Evolutionary conservation across 176 grass and related monocot genomes (phyloP).

Genomic region (Themeda triandra): DNA sequence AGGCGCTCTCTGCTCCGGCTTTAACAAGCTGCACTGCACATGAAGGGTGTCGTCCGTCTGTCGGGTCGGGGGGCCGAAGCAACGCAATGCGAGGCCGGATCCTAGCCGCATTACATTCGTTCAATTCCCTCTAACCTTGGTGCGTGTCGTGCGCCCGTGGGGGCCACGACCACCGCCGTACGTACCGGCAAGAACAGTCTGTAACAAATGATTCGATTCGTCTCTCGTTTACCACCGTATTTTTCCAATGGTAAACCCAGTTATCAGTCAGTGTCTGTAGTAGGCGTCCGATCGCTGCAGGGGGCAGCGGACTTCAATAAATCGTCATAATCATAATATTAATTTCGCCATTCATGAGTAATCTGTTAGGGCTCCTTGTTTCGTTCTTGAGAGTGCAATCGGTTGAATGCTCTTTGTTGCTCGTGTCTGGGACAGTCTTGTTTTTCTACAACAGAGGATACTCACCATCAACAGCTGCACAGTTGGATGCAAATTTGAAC

Average conservation of each 20-base stretch:
- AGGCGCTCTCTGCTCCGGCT: constrained; percentile 28
- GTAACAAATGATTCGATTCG: constrained; percentile 63
- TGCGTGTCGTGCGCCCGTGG: constrained; percentile 19
- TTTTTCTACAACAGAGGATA: background rate
- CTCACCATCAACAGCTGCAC: background rate
- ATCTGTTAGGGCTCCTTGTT: background rate
- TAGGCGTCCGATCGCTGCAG: constrained; percentile 53
- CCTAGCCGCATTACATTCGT: constrained; percentile 53
- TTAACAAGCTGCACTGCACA: constrained; percentile 50
- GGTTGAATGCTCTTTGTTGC: too few species aligned
- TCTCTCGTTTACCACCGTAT: constrained; percentile 88
- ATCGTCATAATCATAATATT: constrained; percentile 33
- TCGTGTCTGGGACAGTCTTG: too few species aligned
- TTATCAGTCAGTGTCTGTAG: constrained; percentile 51
- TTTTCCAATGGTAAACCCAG: constrained; percentile 74
- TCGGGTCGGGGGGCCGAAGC: constrained; percentile 17
- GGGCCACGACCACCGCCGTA: background rate
- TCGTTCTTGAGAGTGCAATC: background rate
- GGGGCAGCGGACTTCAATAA: constrained; percentile 48
- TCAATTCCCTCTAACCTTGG: constrained; percentile 49
- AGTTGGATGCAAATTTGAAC: background rate
- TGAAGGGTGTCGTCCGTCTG: constrained; percentile 60
- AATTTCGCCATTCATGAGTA: background rate
- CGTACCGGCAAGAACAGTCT: constrained; percentile 24
- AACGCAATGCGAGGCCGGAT: background rate